phyloP scores from a whole-genome alignment of 768 basidiomycete species.

The Neoboletus brunneissimus region DNA sequence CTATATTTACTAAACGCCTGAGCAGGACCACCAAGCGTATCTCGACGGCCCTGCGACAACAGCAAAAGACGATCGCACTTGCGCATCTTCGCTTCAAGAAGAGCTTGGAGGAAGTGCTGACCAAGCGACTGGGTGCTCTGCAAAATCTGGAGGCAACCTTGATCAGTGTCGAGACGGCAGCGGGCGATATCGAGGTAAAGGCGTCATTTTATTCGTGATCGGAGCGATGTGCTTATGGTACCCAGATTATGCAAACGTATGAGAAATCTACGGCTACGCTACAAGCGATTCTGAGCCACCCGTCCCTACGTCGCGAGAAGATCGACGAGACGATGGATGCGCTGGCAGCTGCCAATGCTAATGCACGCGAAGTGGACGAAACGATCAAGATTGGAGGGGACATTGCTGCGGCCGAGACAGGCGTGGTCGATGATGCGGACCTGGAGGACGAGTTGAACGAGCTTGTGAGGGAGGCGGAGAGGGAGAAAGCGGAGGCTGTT shows the following conservation, averaged over 20 bases:
- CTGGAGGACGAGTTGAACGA: constrained; percentile 65
- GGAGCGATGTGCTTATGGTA: background rate
- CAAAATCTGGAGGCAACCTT: constrained; percentile 75
- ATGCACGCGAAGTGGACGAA: constrained; percentile 81
- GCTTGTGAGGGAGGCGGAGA: constrained; percentile 47
- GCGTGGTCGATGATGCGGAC: constrained; percentile 53
- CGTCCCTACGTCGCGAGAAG: constrained; percentile 70
- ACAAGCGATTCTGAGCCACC: constrained; percentile 71
- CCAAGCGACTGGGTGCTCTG: constrained; percentile 71
- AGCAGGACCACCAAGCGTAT: constrained; percentile 67
- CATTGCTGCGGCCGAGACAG: constrained; percentile 46
- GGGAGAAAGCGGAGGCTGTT: constrained; percentile 34
- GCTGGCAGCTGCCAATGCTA: constrained; percentile 76
- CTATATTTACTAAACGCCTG: background rate
- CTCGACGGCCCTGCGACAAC: constrained; percentile 58
- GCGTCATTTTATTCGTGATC: constrained; percentile 1
- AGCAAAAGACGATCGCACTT: constrained; percentile 72
- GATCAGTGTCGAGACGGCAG: constrained; percentile 82
- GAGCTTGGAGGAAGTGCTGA: constrained; percentile 71
- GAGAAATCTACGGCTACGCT: constrained; percentile 80
- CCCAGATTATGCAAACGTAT: constrained; percentile 82
- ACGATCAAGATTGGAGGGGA: constrained; percentile 68
- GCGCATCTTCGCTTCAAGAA: constrained; percentile 80
- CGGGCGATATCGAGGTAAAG: constrained; percentile 79
- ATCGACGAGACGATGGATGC: constrained; percentile 88